Conservation (phyloP, 495 filamentous ascomycete species). For the Cenococcum geophilum region DNA sequence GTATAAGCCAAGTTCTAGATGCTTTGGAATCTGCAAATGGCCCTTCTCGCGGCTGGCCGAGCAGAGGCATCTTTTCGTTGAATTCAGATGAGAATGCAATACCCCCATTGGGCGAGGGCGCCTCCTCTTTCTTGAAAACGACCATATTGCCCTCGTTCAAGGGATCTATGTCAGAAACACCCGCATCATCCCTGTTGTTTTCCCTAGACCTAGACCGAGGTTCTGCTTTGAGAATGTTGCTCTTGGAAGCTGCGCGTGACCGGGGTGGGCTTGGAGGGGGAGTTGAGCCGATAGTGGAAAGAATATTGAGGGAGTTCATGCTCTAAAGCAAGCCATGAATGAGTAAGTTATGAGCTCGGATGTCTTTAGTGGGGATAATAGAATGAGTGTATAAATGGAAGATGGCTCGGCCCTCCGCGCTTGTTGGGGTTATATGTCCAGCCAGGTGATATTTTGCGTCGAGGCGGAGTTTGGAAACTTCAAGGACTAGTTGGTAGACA, state of each 20-base stretch:
- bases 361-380: not conserved
- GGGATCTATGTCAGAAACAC: slow-evolving; percentile 11
- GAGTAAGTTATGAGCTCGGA: slow-evolving; percentile 4
- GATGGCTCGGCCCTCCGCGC: not conserved
- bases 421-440: not conserved
- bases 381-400: not conserved
- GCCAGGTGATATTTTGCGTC: slow-evolving; percentile 1
- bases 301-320: slow-evolving; percentile 98
- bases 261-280: slow-evolving; percentile 38
- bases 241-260: slow-evolving; percentile 28
- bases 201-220: slow-evolving; percentile 2
- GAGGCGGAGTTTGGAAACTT: slow-evolving; percentile 1
- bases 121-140: slow-evolving; percentile 6
- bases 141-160: slow-evolving; percentile 26
- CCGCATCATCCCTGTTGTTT: slow-evolving; percentile 20
- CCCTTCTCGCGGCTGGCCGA: slow-evolving; percentile 30
- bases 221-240: slow-evolving; percentile 23
- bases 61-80: slow-evolving; percentile 65
- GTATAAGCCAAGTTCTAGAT: slow-evolving; percentile 47
- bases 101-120: slow-evolving; percentile 17
- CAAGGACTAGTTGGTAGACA: not conserved
- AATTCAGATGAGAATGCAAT: slow-evolving; percentile 28
- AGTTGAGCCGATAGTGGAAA: slow-evolving; percentile 70
- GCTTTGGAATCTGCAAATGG: slow-evolving; percentile 15
- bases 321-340: slow-evolving; percentile 53